Base-by-base conservation (phyloP, 805 yeast genomes). In the Yarrowia hollandica region DNA sequence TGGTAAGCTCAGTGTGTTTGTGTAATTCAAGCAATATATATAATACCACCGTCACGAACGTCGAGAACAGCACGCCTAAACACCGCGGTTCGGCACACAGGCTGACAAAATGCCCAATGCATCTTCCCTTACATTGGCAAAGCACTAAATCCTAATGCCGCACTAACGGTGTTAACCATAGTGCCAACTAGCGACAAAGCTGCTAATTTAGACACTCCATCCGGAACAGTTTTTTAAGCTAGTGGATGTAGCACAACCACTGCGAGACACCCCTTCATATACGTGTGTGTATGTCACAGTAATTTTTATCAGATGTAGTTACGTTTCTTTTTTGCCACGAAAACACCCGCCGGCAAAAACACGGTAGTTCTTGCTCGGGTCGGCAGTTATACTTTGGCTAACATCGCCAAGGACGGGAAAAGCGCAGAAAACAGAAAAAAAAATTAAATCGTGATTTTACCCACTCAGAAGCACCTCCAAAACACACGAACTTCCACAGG, bases 381-480 rank as follows among this genome's bases (percentile, higher is more conserved):
- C 48, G 33, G 48, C 48, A 41, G 48, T 41, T 41, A 41, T 41
- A 41, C 48, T 41, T 41, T 41, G 23, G 48, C 48, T 41, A 41
- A 41, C 48, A 41, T 41, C 48, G 48, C 48, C 48, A 41, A 41
- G 48, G 33, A 41, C 12, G 33, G 21, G 33, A 26, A 26, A 26
- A 41, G 21, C 48, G 48, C 31, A 23, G 31, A 25, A 15, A 25
- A 25, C n/a, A 12, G n/a, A 16, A 19, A 26, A 41, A 41, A 39
- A 41, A 41, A 26, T 41, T 26, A 41, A 26, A 18, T 26, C 48
- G 33, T 3, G 23, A 41, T 14, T 26, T 18, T 26, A 12, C 21
- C 16, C 22, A 22, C 22, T 26, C 15, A 12, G 14, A 26, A 41
- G 25, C 10, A 26, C 6, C 48, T 16, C 23, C 48, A 30, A 23